A percentile compares a stretch with the other conserved stretches of the same genome.
Evolutionary conservation across 257 asterid genomes (phyloP).

Genomic region (Solanum gandarillasii): DNA sequence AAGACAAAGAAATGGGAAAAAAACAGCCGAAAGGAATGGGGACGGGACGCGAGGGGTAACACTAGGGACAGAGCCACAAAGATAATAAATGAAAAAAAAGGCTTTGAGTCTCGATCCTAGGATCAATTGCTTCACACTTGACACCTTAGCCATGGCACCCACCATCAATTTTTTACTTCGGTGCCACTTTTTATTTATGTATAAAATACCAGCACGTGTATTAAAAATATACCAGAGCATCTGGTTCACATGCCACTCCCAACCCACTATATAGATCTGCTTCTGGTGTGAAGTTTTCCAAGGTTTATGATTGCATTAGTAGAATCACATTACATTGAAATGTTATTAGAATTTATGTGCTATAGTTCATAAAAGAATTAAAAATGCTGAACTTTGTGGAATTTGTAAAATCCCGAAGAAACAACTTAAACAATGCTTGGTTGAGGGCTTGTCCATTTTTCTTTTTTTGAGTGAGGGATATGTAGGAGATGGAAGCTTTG

Average conservation of each 20-base stretch:
- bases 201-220: not conserved
- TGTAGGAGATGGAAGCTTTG: not conserved
- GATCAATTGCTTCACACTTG: not conserved
- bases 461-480: not conserved
- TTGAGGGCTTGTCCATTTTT: not conserved
- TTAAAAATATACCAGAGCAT: not conserved
- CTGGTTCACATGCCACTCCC: not conserved
- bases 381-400: not conserved
- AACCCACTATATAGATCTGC: not conserved
- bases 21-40: not conserved
- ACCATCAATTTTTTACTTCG: not conserved
- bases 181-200: not conserved
- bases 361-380: not conserved
- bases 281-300: not conserved
- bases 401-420: not conserved
- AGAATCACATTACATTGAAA: not conserved
- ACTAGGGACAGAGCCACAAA: not conserved
- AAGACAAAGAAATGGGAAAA: not conserved
- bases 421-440: not conserved
- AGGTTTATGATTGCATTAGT: not conserved
- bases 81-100: not conserved
- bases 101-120: not conserved
- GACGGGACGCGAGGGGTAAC: not conserved
- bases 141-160: not conserved
- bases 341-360: not conserved